Base-by-base conservation (phyloP, 2,329 filamentous ascomycete genomes). In the Lachnellula arida region DNA sequence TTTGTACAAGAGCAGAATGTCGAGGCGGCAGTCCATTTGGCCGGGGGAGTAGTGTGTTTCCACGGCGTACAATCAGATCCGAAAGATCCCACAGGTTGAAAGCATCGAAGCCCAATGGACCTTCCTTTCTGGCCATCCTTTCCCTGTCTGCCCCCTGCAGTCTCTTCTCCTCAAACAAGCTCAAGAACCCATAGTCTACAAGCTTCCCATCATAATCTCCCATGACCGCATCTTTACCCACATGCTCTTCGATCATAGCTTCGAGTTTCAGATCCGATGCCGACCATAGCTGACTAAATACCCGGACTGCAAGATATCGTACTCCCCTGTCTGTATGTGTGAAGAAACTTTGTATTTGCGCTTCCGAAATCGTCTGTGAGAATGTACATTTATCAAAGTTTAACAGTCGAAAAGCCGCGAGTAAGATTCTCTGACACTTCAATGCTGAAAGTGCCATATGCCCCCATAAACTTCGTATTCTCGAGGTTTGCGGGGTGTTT, bases 231-330 rank as follows among this genome's bases (percentile, higher is more conserved):
- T 81, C 81, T 43, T 63, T 74, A 47, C 82, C 84, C 54, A 93
- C 75, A 70, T 91, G 79, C 65, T 81, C 78, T 49, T 76, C 73
- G 34, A 95, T 73, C 70, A 96, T 86, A 49, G 81, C 76, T 67
- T 95, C 87, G 48, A 88, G 79, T 60, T 89, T 89, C 61, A 80
- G 77, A 71, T 99, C 94, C 4, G 94, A 87, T 32, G 88, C 88
- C 65, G 85, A 84, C 64, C 95, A 82, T 55, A 91, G 83, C 60
- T 90, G 78, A 67, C 87, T 91, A 62, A 96, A 88, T 57, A 92
- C 83, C 60, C 91, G 84, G 54, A 96, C 81, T 14, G 91, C 87
- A 58, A 97, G 78, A 71, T 92, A 96, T 72, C 88, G 84, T 50
- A 96, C 81, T 15, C 81, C 74, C 56, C 73, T 75, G 62, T 80